These are phyloP conservation scores for Crithidia bombi DNA, from an alignment of 208 protist genomes.

Conservation along the genomic window DNA sequence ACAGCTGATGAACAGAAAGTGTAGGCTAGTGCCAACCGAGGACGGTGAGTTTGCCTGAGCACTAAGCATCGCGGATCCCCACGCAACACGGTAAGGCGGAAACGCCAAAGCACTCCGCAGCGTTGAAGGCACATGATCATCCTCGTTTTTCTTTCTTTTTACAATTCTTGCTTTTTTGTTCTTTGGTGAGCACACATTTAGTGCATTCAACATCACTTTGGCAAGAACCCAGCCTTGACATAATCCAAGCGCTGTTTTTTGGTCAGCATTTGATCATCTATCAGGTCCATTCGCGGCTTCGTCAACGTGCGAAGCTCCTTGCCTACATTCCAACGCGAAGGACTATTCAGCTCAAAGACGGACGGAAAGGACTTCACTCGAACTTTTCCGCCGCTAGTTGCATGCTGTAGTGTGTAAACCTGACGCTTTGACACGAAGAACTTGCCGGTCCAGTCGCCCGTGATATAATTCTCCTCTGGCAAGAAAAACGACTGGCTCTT, in stretches of 20 bases:
- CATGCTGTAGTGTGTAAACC: constrained; percentile 91
- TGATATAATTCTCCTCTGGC: constrained; percentile 92
- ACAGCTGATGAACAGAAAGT: no score
- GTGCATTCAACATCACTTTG: constrained; percentile 71
- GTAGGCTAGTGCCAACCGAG: no score
- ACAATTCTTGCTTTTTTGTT: constrained; percentile 8
- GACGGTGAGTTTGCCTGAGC: no score
- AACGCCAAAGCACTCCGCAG: no score
- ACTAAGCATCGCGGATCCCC: no score
- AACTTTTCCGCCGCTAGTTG: constrained; percentile 81
- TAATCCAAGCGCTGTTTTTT: constrained; percentile 92
- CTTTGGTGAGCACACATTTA: constrained; percentile 5
- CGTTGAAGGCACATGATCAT: no score
- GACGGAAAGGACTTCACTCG: constrained; percentile 90
- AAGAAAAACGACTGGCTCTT: constrained; percentile 84
- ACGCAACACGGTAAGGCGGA: no score
- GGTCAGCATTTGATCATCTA: constrained; percentile 92
- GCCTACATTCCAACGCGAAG: constrained; percentile 90
- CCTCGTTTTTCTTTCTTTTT: neutral
- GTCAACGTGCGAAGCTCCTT: constrained; percentile 88
- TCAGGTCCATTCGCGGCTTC: constrained; percentile 89
- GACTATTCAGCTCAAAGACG: constrained; percentile 84
- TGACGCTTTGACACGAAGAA: constrained; percentile 91
- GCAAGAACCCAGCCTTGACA: constrained; percentile 84
- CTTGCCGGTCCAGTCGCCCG: constrained; percentile 91